Evolutionary conservation across 2,329 filamentous ascomycete species (phyloP), one percentile per base, ranked within the genome.

Genomic region (Diplodia intermedia): DNA sequence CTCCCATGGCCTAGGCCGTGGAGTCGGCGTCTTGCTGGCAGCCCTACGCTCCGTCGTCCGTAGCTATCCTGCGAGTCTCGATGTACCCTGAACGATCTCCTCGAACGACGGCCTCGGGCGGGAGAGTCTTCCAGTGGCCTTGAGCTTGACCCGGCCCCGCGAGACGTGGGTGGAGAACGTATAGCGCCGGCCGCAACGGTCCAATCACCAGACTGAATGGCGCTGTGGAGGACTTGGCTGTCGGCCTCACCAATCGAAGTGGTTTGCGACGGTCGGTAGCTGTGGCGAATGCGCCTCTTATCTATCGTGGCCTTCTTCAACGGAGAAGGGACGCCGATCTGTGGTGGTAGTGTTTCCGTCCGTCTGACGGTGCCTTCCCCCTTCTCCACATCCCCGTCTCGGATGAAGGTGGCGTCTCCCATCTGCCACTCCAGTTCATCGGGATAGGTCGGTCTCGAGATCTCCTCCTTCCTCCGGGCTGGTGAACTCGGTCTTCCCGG

Each of bases 171-270:
- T 20, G 63, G 23, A 2, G 49, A 36, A 2, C 75, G 76, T 47
- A 74, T 72, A 47, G 76, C 74, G 20, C 75, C 74, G 15, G 73
- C 66, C 0, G 57, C 26, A 4, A 68, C 36, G 29, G 50, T 68
- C 66, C 66, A 68, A 20, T 68, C 66, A 2, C 66, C 60, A 1
- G 78, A 78, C n/a, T 79, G 78, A 40, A 79, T 78, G 26, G 71
- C 69, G 52, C 78, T 75, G 31, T 72, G 72, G 31, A 74, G 71
- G 50, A 79, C 76, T 33, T 55, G 62, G 20, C 47, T 78, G 63
- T 81, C 80, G 1, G 73, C 75, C 60, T 80, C 78, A 2, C 76
- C 78, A 36, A 83, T 73, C 0, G 79, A 82, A 38, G 78, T 82
- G 18, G 74, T 72, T 6, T 74, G 70, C 1, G 80, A 82, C 18